Conservation (phyloP, 106 monocot genomes). For the Acanthochlamys bracteata region DNA sequence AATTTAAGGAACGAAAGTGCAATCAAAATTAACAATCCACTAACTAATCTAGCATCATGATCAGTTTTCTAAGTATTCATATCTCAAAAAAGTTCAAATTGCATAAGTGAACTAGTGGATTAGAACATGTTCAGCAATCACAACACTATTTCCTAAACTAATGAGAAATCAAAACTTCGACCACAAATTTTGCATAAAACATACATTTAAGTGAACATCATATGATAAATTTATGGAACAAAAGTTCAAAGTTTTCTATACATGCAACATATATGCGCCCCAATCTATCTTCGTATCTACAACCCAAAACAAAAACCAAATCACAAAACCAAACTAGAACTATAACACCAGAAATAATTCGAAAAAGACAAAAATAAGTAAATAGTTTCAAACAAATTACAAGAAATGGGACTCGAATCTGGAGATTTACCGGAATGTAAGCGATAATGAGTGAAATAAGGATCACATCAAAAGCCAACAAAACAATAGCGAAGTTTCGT, state of each 20-base stretch:
- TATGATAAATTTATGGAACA: too few species aligned
- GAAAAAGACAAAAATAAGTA: neutral
- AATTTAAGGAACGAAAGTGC: too few species aligned
- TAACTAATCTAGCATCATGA: too few species aligned
- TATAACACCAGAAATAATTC: slow-evolving; percentile 2
- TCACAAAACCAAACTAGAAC: neutral
- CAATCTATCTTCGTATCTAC: slow-evolving; percentile 98
- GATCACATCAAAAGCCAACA: slow-evolving; percentile 51
- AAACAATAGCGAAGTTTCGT: slow-evolving; percentile 3
- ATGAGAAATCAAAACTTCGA: neutral
- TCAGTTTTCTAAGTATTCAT: too few species aligned
- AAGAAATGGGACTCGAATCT: too few species aligned
- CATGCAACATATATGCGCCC: slow-evolving; percentile 99
- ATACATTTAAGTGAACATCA: too few species aligned
- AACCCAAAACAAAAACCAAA: neutral
- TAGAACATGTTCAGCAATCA: neutral
- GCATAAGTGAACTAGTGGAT: too few species aligned
- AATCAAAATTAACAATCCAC: too few species aligned
- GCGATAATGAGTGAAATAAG: slow-evolving; percentile 70
- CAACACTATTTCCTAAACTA: neutral
- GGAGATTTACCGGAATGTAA: slow-evolving; percentile 71
- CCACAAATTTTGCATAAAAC: too few species aligned
- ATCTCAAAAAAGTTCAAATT: neutral
- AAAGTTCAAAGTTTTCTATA: slow-evolving; percentile 1
- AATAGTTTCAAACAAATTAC: too few species aligned